These are phyloP conservation scores for Delphinella strobiligena DNA, from an alignment of 2,329 filamentous ascomycete species.

Conservation along the genomic window DNA sequence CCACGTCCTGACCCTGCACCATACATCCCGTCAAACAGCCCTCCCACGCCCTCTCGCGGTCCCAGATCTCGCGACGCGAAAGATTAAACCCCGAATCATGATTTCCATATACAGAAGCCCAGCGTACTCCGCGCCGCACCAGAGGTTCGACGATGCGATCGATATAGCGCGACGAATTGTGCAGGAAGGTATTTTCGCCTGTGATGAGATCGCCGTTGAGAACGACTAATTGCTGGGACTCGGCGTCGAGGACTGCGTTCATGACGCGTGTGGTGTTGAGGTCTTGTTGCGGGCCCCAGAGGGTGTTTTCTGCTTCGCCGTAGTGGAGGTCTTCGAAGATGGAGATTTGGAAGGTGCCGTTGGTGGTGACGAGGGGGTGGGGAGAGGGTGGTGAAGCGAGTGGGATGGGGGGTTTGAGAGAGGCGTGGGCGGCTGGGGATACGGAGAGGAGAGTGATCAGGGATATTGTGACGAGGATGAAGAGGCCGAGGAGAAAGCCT, in stretches of 20 bases:
- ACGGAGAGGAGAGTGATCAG: not conserved
- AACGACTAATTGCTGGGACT: slow-evolving; percentile 49
- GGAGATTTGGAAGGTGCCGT: slow-evolving; percentile 36
- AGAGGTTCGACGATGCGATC: slow-evolving; percentile 49
- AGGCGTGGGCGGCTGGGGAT: too few relatives aligned
- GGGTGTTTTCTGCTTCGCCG: slow-evolving; percentile 44
- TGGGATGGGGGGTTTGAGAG: not conserved
- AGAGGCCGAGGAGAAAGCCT: not conserved
- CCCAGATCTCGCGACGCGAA: slow-evolving; percentile 32
- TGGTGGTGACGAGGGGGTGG: not conserved
- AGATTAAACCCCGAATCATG: slow-evolving; percentile 54
- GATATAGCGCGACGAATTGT: slow-evolving; percentile 46
- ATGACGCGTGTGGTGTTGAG: slow-evolving; percentile 46
- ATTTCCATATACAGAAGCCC: slow-evolving; percentile 61
- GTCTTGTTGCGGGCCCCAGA: slow-evolving; percentile 43
- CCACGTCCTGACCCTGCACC: slow-evolving; percentile 26
- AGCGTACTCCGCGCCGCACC: slow-evolving; percentile 41
- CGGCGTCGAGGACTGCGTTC: slow-evolving; percentile 43
- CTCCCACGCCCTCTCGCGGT: slow-evolving; percentile 25
- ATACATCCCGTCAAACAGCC: slow-evolving; percentile 31
- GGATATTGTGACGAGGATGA: not conserved
- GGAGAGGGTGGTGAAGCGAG: not conserved
- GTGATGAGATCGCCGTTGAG: slow-evolving; percentile 63
- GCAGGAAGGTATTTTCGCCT: slow-evolving; percentile 47
- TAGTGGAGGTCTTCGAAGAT: slow-evolving; percentile 62